A percentile compares a stretch with the other conserved stretches of the same genome.
phyloP scores from a whole-genome alignment of 2,329 filamentous ascomycete genomes.

The Alternaria novae-zelandiae region DNA sequence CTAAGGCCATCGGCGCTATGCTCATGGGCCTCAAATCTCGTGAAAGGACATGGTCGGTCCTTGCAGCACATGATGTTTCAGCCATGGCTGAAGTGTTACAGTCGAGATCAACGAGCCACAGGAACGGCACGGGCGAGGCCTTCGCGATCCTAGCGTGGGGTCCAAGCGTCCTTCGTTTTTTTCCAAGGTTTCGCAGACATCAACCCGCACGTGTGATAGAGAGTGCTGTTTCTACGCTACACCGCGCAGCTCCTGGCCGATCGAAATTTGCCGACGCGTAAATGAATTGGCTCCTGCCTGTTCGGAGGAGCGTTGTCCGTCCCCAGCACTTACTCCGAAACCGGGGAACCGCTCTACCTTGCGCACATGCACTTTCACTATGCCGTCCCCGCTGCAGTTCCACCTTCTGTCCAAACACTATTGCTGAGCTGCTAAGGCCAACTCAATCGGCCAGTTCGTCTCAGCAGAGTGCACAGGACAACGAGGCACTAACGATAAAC shows the following conservation, averaged over 20 bases:
- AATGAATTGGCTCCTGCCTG: slow-evolving; percentile 37
- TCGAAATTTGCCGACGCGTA: slow-evolving; percentile 26
- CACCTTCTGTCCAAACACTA: slow-evolving; percentile 40
- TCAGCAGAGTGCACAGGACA: slow-evolving; percentile 54
- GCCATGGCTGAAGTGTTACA: slow-evolving; percentile 14
- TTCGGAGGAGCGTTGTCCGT: slow-evolving; percentile 30
- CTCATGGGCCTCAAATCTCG: slow-evolving; percentile 21
- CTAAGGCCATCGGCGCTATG: slow-evolving; percentile 15
- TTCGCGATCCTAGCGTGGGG: slow-evolving; percentile 13
- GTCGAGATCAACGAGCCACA: slow-evolving; percentile 18
- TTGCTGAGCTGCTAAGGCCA: slow-evolving; percentile 61
- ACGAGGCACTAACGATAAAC: slow-evolving; percentile 58
- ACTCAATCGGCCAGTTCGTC: slow-evolving; percentile 50
- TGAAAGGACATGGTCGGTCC: slow-evolving; percentile 13
- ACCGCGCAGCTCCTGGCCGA: slow-evolving; percentile 24
- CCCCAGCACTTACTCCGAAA: slow-evolving; percentile 24
- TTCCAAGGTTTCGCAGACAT: slow-evolving; percentile 20
- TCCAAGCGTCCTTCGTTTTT: slow-evolving; percentile 19
- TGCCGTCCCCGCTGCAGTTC: slow-evolving; percentile 39
- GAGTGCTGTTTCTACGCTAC: slow-evolving; percentile 19
- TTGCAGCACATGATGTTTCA: slow-evolving; percentile 23
- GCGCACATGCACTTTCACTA: slow-evolving; percentile 19
- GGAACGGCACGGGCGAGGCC: slow-evolving; percentile 11
- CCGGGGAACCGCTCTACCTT: slow-evolving; percentile 23
- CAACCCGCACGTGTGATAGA: slow-evolving; percentile 12